Evolutionary conservation across 2,329 filamentous ascomycete genomes (phyloP), one percentile per base, ranked within the genome.

Genomic region (Trichoderma pleuroti): DNA sequence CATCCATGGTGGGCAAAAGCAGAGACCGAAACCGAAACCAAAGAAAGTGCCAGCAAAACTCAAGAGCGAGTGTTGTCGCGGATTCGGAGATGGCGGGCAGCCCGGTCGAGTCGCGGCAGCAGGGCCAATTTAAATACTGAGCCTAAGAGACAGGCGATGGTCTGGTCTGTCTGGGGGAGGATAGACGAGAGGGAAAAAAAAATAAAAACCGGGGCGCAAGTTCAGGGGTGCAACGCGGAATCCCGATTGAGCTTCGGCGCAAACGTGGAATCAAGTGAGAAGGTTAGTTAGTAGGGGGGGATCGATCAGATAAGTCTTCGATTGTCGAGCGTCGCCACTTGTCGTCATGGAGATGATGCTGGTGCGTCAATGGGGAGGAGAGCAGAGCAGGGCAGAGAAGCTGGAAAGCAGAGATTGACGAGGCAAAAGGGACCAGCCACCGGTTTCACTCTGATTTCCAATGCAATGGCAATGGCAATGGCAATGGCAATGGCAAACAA

Each of bases 1-100:
- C 89, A 86, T 98, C 95, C 95, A 98, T 98, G 81, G 79, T 85
- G 83, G 74, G 42, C 42, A 52, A 36, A 52, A 39, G 36, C 30
- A 56, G 49, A 11, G 16, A 9, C 30, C 9, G 21, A 39, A 28
- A 39, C 34, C 8, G 39, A 28, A 28, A 28, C 26, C 26, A 28
- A 28, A 34, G 7, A 26, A 39, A 39, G 36, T 39, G 14, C 36
- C 16, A 42, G 4, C 39, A 42, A 3, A 21, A 24, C 28, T 16
- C 24, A 61, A 52, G 8, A n/a, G 39, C 28, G 28, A 9, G 14
- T 21, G 34, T 21, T 39, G 39, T 42, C 54, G 65, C 65, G 11
- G 56, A 18, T 61, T 68, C 65, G 56, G 65, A 52, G 54, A n/a
- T 11, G 54, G 36, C 64, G 64, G 64, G 52, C 32, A 36, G 26